These are phyloP conservation scores for Podila epicladia DNA, from an alignment of 192 early-diverging fungal genomes.

Conservation along the genomic window DNA sequence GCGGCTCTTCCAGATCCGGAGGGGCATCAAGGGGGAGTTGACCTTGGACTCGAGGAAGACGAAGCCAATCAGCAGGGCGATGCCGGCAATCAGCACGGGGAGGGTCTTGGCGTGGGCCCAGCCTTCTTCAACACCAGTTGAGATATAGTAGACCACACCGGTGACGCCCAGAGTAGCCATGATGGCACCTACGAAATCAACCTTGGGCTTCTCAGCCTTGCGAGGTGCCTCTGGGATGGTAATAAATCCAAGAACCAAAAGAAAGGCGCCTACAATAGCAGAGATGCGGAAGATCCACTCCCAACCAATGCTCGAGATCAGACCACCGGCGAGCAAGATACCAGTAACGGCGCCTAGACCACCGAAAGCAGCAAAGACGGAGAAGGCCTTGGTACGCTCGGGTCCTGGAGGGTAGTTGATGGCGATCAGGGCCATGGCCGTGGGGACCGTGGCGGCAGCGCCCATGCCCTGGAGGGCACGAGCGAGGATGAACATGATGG, in stretches of 20 bases:
- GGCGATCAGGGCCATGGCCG: constrained; percentile 44
- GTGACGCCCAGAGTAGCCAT: constrained; percentile 36
- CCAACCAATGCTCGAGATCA: constrained; percentile 48
- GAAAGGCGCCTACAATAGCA: constrained; percentile 19
- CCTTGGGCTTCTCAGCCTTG: constrained; percentile 31
- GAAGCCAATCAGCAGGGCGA: constrained; percentile 40
- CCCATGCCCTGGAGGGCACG: constrained; percentile 47
- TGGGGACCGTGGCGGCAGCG: constrained; percentile 40
- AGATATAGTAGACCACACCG: constrained; percentile 45
- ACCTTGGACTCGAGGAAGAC: constrained; percentile 40
- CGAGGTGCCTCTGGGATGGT: constrained; percentile 22
- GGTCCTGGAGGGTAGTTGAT: constrained; percentile 33
- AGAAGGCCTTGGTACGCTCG: constrained; percentile 30
- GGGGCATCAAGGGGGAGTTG: constrained; percentile 50
- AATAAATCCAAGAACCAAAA: constrained; percentile 21
- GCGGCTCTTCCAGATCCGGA: constrained; percentile 49
- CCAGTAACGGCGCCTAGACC: constrained; percentile 39
- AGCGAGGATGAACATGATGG: constrained; percentile 40
- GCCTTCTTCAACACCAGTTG: constrained; percentile 34
- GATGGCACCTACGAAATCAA: constrained; percentile 41
- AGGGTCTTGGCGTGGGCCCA: constrained; percentile 48
- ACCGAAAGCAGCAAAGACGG: constrained; percentile 39
- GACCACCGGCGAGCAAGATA: constrained; percentile 42
- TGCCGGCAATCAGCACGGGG: constrained; percentile 18
- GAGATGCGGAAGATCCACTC: constrained; percentile 52